Evolutionary conservation across 257 asterid species (phyloP).

Genomic region (Lantana camara): DNA sequence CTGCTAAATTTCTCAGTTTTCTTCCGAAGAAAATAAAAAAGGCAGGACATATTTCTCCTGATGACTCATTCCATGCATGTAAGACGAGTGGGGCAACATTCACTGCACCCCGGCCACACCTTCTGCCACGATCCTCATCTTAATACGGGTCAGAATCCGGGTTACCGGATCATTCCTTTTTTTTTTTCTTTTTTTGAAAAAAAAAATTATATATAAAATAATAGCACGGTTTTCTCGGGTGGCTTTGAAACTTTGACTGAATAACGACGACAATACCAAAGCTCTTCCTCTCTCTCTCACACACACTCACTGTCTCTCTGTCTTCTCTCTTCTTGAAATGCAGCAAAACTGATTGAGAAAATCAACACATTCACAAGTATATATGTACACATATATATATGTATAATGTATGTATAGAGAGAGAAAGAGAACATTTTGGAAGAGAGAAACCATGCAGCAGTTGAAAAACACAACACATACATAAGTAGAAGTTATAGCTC

Average conservation of each 20-base stretch:
- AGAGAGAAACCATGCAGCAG: slow-evolving; percentile 12
- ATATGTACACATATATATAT: slow-evolving; percentile 26
- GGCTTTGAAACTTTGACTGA: slow-evolving; percentile 56
- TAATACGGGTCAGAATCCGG: slow-evolving; percentile 19
- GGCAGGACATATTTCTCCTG: background rate
- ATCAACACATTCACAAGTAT: slow-evolving; percentile 24
- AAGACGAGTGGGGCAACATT: slow-evolving; percentile 48
- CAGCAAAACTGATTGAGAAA: slow-evolving; percentile 25
- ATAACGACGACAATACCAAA: slow-evolving; percentile 61
- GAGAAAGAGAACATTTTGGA: slow-evolving; percentile 9
- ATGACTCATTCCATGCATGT: slow-evolving; percentile 49
- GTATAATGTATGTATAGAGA: too few species aligned
- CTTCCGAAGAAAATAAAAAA: background rate
- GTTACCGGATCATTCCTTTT: slow-evolving; percentile 4
- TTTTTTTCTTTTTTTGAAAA: slow-evolving; percentile 30
- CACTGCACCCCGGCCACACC: slow-evolving; percentile 26
- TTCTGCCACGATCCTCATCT: slow-evolving; percentile 34
- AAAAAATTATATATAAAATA: slow-evolving; percentile 13
- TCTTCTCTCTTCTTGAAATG: slow-evolving; percentile 31
- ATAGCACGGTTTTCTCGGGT: slow-evolving; percentile 64
- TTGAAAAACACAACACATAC: slow-evolving; percentile 35
- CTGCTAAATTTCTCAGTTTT: background rate
- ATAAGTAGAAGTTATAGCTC: slow-evolving; percentile 1
- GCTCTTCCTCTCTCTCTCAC: slow-evolving; percentile 20
- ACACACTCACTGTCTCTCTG: slow-evolving; percentile 21